A percentile compares a stretch with the other conserved stretches of the same genome.
These are phyloP conservation scores for Monascus ruber DNA, from an alignment of 2,329 filamentous ascomycete species.

Conservation along the genomic window DNA sequence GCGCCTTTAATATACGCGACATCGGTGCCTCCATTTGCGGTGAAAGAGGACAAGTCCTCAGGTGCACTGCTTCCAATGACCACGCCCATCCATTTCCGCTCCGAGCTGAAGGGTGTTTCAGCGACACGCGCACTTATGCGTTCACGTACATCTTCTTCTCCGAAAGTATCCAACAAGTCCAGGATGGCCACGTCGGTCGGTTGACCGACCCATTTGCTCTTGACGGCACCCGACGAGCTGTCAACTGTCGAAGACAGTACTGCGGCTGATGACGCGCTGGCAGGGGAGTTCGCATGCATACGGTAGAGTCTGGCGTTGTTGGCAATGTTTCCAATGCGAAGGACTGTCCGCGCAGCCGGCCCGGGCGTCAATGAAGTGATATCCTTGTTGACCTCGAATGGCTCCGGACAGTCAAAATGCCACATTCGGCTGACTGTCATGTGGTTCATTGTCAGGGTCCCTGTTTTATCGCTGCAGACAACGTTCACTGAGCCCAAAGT, in stretches of 20 bases:
- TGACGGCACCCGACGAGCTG: constrained; percentile 47
- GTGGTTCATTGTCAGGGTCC: constrained; percentile 91
- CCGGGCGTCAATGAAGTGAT: constrained; percentile 48
- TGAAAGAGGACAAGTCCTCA: constrained; percentile 38
- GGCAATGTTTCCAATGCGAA: constrained; percentile 90
- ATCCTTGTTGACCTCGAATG: constrained; percentile 47
- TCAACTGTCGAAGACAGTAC: constrained; percentile 76
- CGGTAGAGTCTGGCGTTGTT: constrained; percentile 82
- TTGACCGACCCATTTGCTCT: constrained; percentile 91
- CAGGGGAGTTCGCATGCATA: constrained; percentile 56
- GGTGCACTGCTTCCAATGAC: constrained; percentile 52
- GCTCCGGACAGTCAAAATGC: constrained; percentile 63
- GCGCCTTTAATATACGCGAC: constrained; percentile 94
- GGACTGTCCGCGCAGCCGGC: constrained; percentile 63
- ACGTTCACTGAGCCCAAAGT: constrained; percentile 98
- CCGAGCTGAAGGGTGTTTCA: constrained; percentile 92
- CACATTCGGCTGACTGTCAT: constrained; percentile 97
- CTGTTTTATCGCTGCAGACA: constrained; percentile 98
- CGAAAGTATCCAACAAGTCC: constrained; percentile 80
- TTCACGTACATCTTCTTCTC: constrained; percentile 82
- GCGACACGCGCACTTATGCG: constrained; percentile 69
- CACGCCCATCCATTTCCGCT: constrained; percentile 98
- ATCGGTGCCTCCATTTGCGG: constrained; percentile 49
- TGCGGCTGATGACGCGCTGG: constrained; percentile 60
- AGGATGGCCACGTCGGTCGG: constrained; percentile 96